Conservation (phyloP, 2,329 filamentous ascomycete genomes). For the Penicillium sp. region DNA sequence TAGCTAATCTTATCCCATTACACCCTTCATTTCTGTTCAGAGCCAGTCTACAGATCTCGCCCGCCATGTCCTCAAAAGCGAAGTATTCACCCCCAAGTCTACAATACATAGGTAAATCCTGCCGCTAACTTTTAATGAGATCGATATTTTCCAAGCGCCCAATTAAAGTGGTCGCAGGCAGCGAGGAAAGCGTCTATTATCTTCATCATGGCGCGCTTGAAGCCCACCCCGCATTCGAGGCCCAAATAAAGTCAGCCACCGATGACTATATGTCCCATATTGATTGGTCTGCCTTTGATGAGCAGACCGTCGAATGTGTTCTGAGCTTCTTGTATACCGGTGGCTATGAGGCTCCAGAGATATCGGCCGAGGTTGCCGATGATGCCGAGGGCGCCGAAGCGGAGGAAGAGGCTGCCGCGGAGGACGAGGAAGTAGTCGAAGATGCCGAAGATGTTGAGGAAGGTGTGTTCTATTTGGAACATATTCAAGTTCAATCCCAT, state of each 20-base stretch:
- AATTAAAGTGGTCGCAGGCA: not conserved
- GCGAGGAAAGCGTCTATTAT: not conserved
- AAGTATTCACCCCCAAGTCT: not conserved
- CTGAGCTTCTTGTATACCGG: constrained; percentile 3
- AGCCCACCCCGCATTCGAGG: not conserved
- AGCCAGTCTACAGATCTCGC: not conserved
- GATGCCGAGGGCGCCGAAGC: not conserved
- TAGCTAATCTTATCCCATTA: not conserved
- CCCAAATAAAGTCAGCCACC: not conserved
- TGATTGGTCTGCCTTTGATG: constrained; percentile 2
- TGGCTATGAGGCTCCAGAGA: not conserved
- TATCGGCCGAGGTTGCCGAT: not conserved
- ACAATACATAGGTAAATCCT: not conserved
- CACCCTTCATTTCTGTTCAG: not conserved
- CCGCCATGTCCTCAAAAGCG: not conserved
- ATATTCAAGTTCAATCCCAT: not conserved
- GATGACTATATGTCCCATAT: not conserved
- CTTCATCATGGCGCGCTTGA: constrained; percentile 5
- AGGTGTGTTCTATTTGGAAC: not conserved
- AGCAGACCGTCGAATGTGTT: constrained; percentile 5
- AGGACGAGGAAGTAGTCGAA: not conserved
- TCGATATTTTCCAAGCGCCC: constrained; percentile 4
- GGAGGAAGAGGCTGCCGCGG: constrained; percentile 3
- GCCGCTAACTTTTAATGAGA: not conserved
- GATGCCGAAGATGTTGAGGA: not conserved